Conservation (phyloP, 306 rosid genomes). For the Acmispon strigosus region DNA sequence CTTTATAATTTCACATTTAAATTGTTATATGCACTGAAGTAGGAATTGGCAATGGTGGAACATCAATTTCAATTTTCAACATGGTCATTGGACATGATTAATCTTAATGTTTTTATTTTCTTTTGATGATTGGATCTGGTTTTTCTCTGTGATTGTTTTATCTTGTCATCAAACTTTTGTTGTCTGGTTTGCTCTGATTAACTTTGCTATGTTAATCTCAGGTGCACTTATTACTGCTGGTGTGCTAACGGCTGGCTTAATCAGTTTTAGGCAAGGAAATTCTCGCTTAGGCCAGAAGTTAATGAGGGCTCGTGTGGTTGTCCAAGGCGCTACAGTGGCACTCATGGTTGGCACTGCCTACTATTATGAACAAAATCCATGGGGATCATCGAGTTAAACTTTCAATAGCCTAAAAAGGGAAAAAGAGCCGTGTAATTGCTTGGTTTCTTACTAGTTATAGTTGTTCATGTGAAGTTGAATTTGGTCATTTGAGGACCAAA, state of each 20-base stretch:
- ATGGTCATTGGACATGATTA: neutral
- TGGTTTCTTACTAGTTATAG: neutral
- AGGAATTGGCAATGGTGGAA: neutral
- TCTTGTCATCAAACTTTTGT: neutral
- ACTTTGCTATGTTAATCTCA: constrained; percentile 27
- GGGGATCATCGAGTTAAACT: constrained; percentile 42
- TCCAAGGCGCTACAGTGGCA: constrained; percentile 83
- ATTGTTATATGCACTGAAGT: neutral
- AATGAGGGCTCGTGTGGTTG: constrained; percentile 94
- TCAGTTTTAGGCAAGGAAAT: constrained; percentile 81
- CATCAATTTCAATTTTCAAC: neutral
- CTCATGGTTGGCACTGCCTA: constrained; percentile 89
- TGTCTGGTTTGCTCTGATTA: neutral
- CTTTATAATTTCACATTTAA: neutral
- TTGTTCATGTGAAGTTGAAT: constrained; percentile 1
- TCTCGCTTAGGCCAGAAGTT: constrained; percentile 80
- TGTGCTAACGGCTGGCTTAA: constrained; percentile 77
- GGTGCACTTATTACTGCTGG: constrained; percentile 85
- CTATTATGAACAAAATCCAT: constrained; percentile 80
- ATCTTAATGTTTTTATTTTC: neutral
- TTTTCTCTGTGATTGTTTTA: neutral
- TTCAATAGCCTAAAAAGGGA: neutral
- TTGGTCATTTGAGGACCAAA: constrained; percentile 17
- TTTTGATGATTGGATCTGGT: neutral
- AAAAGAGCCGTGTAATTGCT: neutral